These are phyloP conservation scores for Stenocarpella maydis DNA, from an alignment of 2,329 filamentous ascomycete genomes.

Conservation along the genomic window DNA sequence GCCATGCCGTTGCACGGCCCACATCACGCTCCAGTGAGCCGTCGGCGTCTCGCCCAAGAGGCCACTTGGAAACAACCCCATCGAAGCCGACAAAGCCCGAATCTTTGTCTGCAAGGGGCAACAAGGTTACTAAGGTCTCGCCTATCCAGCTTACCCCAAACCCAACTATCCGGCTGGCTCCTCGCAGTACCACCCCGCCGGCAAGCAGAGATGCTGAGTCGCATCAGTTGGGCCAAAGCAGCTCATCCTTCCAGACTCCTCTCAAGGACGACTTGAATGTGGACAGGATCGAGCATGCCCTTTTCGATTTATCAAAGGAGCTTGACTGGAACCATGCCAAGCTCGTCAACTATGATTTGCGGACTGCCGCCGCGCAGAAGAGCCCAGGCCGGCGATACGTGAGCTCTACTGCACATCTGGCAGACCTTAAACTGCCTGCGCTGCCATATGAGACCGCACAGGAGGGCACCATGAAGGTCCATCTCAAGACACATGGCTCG, in stretches of 20 bases:
- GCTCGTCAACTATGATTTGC: conserved; percentile 54
- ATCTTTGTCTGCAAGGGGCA: neutral
- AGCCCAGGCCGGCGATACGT: conserved; percentile 48
- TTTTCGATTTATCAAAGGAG: conserved; percentile 52
- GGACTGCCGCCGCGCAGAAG: conserved; percentile 51
- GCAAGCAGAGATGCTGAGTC: conserved; percentile 22
- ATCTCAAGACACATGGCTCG: conserved; percentile 60
- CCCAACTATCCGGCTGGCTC: neutral
- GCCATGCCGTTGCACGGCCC: conserved; percentile 15
- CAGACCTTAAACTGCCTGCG: conserved; percentile 46
- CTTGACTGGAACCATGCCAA: conserved; percentile 56
- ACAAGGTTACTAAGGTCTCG: conserved; percentile 13
- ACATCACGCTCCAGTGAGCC: conserved; percentile 27
- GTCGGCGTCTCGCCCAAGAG: conserved; percentile 16
- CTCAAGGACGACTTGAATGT: conserved; percentile 52
- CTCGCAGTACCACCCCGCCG: conserved; percentile 16
- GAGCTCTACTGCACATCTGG: conserved; percentile 58
- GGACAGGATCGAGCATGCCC: conserved; percentile 51
- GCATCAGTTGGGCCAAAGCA: conserved; percentile 34
- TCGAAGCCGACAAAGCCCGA: neutral
- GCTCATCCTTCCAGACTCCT: conserved; percentile 45
- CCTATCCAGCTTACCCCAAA: neutral
- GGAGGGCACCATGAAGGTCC: conserved; percentile 54
- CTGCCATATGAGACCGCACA: conserved; percentile 25
- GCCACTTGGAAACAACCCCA: conserved; percentile 25